Conservation (phyloP, 163 green algal species). For the Chlorella variabilis region DNA sequence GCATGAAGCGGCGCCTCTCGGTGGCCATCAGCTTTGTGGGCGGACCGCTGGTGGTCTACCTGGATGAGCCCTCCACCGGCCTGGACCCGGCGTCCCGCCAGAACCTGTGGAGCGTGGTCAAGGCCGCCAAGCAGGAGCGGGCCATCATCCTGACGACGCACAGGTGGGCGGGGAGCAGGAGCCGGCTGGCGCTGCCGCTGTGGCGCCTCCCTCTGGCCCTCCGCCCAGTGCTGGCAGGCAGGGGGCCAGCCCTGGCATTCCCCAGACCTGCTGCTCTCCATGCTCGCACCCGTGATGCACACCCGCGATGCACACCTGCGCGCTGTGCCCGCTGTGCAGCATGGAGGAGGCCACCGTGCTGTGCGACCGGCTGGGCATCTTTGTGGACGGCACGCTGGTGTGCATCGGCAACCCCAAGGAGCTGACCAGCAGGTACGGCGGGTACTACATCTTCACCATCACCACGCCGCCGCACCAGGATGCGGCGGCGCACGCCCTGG, state of each 20-base stretch:
- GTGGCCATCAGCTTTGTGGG: constrained; percentile 84
- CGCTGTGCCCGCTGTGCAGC: too few species aligned
- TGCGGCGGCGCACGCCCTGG: constrained; percentile 52
- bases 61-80: constrained; percentile 88
- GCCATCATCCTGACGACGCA: constrained; percentile 90
- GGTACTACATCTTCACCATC: constrained; percentile 80
- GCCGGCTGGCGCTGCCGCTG: neutral
- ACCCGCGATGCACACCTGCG: too few species aligned
- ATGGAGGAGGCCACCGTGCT: constrained; percentile 76
- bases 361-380: constrained; percentile 95
- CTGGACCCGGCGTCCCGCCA: constrained; percentile 77
- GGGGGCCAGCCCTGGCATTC: too few species aligned
- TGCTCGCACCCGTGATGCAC: too few species aligned
- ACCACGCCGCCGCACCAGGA: constrained; percentile 59
- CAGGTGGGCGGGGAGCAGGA: constrained; percentile 73
- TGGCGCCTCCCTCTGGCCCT: neutral
- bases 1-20: constrained; percentile 82
- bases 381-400: constrained; percentile 91
- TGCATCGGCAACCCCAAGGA: constrained; percentile 90
- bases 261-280: too few species aligned
- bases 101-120: constrained; percentile 91
- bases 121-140: constrained; percentile 74
- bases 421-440: constrained; percentile 80
- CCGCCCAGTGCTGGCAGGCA: too few species aligned
- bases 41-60: constrained; percentile 64